Base-by-base conservation (phyloP, 352 stramenopile genomes). In the Globisporangium middletonii region DNA sequence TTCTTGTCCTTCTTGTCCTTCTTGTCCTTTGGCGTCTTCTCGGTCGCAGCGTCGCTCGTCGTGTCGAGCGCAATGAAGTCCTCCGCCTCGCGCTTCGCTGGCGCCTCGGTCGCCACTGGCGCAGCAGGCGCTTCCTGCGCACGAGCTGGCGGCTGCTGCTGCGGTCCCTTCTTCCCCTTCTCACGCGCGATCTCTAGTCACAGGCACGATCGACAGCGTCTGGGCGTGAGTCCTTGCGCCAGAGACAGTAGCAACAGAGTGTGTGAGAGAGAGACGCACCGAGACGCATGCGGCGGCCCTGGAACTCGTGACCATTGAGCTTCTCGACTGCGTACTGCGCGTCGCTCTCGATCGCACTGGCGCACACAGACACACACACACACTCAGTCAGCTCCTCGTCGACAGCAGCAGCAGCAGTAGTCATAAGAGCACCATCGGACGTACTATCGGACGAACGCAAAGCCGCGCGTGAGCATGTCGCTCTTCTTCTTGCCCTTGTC, bases 371-470 rank as follows among this genome's bases (percentile, higher is more conserved):
- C 16, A 45, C 7, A 52, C n/a, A 54, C 3, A 38, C 47, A 28
- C 16, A 18, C 3, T 27, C 11, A 7, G 4, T 45, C 2, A 55
- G 50, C 9, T 46, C 48, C 13, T n/a, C 8, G 5, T 7, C 18
- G 13, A 12, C 30, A 18, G 7, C 33, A 46, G 50, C 59, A 43
- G 18, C 37, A 53, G 16, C 19, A 18, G 6, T 23, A 23, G 23
- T 23, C 23, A 37, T 16, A 57, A 9, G 35, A 35, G 15, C 38
- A 16, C 33, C 33, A 38, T 43, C 15, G 4, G 23, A 86, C 84
- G 68, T 77, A 94, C 84, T 88, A 94, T 60, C 81, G 83, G 23
- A 94, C 80, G 55, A 94, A 94, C 46, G 84, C 84, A 62, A 94
- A 94, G 58, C 84, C 84, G 46, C 84, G 84, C 57, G 82, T 92